A percentile compares a stretch with the other conserved stretches of the same genome.
Conservation (phyloP, 768 basidiomycete genomes). For the Mycena venus region DNA sequence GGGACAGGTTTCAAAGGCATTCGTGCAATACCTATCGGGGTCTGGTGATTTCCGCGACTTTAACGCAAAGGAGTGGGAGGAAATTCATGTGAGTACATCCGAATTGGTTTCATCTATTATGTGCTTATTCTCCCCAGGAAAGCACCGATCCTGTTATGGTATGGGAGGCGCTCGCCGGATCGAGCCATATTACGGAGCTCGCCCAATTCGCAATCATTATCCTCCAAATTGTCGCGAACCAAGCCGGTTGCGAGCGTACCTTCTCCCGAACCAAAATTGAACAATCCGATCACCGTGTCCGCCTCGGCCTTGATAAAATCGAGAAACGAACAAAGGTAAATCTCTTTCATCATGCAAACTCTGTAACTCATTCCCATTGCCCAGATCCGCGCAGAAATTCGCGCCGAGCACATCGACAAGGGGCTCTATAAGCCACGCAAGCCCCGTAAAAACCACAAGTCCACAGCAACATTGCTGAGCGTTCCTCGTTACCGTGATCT, state of each 20-base stretch:
- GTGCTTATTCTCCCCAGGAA: background rate
- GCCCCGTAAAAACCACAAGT: constrained; percentile 8
- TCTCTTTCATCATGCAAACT: background rate
- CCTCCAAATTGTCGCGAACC: background rate
- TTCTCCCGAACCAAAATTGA: constrained; percentile 17
- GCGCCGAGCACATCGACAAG: background rate
- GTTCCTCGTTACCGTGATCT: constrained; percentile 22
- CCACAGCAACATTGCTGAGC: background rate
- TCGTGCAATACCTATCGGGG: background rate
- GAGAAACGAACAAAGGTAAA: constrained; percentile 10
- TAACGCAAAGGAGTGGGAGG: background rate
- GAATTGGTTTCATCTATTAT: background rate
- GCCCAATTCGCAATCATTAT: background rate
- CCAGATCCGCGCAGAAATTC: background rate
- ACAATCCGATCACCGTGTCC: constrained; percentile 5
- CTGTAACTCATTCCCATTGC: background rate
- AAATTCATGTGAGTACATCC: background rate
- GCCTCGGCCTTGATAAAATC: background rate
- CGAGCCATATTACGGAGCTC: background rate
- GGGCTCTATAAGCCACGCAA: background rate
- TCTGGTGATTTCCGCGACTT: constrained; percentile 21
- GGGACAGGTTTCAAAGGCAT: background rate
- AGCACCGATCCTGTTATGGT: constrained; percentile 6
- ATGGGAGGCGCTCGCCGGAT: background rate
- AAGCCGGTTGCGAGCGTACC: constrained; percentile 12